phyloP scores from a whole-genome alignment of 73 alveolate genomes.

The Paramecium sexaurelia region DNA sequence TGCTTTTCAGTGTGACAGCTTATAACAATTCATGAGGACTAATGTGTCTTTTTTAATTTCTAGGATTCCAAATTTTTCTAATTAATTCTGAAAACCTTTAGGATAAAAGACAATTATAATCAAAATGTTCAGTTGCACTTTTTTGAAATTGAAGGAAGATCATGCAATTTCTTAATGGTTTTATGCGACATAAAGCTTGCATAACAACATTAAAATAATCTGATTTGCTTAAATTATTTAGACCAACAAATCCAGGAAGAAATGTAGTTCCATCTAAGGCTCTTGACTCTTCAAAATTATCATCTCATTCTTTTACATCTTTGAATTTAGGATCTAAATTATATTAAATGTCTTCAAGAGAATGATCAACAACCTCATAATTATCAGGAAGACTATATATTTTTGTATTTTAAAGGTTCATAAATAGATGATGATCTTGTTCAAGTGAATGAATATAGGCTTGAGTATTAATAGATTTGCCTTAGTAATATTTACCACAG shows the following conservation, averaged over 20 bases:
- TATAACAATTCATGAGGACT: conserved; percentile 69
- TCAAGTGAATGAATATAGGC: conserved; percentile 94
- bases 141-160: conserved; percentile 72
- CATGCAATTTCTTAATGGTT: conserved; percentile 82
- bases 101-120: conserved; percentile 69
- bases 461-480: conserved; percentile 87
- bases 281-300: conserved; percentile 72
- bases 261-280: conserved; percentile 87
- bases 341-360: conserved; percentile 76
- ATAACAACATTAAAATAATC: conserved; percentile 95
- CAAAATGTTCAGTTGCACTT: conserved; percentile 70
- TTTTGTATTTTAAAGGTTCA: conserved; percentile 82
- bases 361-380: conserved; percentile 89
- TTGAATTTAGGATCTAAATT: conserved; percentile 87
- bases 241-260: conserved; percentile 91
- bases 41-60: conserved; percentile 94
- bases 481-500: conserved; percentile 97
- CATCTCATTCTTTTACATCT: conserved; percentile 76
- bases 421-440: conserved; percentile 92
- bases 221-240: conserved; percentile 92
- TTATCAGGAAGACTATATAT: conserved; percentile 97
- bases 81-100: conserved; percentile 88
- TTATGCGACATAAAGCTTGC: conserved; percentile 87
- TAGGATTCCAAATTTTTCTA: conserved; percentile 97
- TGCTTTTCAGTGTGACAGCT: conserved; percentile 73